Base-by-base conservation (phyloP, 169 alveolate genomes). In the Cryptosporidium tyzzeri region DNA sequence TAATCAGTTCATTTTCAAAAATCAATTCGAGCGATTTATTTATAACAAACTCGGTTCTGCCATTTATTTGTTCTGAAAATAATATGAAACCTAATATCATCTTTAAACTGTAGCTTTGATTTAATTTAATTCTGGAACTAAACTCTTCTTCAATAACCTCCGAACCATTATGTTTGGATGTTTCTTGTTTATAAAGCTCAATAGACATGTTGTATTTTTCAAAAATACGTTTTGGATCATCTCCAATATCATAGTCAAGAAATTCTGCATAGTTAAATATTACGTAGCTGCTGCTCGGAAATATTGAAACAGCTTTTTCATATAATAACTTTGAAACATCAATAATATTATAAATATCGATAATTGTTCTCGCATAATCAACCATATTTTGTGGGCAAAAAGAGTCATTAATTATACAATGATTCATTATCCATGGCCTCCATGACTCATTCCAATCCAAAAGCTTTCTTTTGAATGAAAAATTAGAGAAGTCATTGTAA, bases 371-470 rank as follows among this genome's bases (percentile, higher is more conserved):
- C 21, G 89, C 89, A 41, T 80, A 80, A 65, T 80, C 89, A 23
- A 80, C 89, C 18, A 80, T 80, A 41, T 80, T 80, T 39, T 62
- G 65, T 18, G 89, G 69, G 26, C 89, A 80, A 41, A 29, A 80
- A 18, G 4, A 9, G 23, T 80, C 89, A 62, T 80, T 80, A n/a
- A 41, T 16, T 39, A 41, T 59, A 48, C 89, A 80, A 37, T 73
- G 23, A 39, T 39, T 41, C 14, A 48, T 48, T 39, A 80, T 80
- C 89, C 89, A 80, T 2, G 89, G 89, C 45, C 62, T 65, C 89
- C 89, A 80, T 26, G 68, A 59, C 44, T 80, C 89, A 21, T 61
- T 23, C 89, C 89, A 80, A 65, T 80, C 89, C 50, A 80, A 62
- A 1, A 80, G 7, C 35, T 44, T 80, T 31, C 89, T 80, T 23